Conservation (phyloP, 2,329 filamentous ascomycete species). For the Penicillium sp. region DNA sequence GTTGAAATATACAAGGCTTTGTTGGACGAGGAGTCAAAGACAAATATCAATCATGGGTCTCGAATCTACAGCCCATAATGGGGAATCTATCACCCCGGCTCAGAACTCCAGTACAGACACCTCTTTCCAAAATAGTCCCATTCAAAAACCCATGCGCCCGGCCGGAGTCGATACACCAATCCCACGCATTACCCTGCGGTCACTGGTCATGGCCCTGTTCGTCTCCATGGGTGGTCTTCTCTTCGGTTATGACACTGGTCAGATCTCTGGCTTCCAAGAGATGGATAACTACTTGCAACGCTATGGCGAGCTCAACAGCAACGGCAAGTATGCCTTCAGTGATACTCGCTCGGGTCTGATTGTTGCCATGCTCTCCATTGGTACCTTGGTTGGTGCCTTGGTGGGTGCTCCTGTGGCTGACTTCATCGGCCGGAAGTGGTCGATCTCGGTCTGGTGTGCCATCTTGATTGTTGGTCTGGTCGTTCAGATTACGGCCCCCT, state of each 20-base stretch:
- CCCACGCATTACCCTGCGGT: slow-evolving; percentile 45
- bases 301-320: slow-evolving; percentile 43
- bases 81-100: slow-evolving; percentile 41
- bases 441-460: slow-evolving; percentile 49
- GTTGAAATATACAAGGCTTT: background rate
- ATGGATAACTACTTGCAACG: slow-evolving; percentile 51
- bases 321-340: slow-evolving; percentile 46
- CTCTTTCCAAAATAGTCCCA: slow-evolving; percentile 24
- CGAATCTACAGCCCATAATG: slow-evolving; percentile 38
- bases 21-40: background rate
- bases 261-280: slow-evolving; percentile 53
- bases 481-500: slow-evolving; percentile 50
- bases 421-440: slow-evolving; percentile 50
- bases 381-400: slow-evolving; percentile 51
- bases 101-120: slow-evolving; percentile 36
- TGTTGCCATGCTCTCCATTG: slow-evolving; percentile 51
- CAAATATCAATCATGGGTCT: slow-evolving; percentile 36
- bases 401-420: slow-evolving; percentile 50
- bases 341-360: slow-evolving; percentile 52
- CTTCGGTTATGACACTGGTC: slow-evolving; percentile 54
- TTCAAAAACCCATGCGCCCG: slow-evolving; percentile 33
- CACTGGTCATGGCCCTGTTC: slow-evolving; percentile 51
- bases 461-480: slow-evolving; percentile 51
- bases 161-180: slow-evolving; percentile 39
- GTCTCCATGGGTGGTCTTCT: slow-evolving; percentile 56